These are phyloP conservation scores for Rosa rugosa DNA, from an alignment of 306 rosid genomes.

Conservation along the genomic window DNA sequence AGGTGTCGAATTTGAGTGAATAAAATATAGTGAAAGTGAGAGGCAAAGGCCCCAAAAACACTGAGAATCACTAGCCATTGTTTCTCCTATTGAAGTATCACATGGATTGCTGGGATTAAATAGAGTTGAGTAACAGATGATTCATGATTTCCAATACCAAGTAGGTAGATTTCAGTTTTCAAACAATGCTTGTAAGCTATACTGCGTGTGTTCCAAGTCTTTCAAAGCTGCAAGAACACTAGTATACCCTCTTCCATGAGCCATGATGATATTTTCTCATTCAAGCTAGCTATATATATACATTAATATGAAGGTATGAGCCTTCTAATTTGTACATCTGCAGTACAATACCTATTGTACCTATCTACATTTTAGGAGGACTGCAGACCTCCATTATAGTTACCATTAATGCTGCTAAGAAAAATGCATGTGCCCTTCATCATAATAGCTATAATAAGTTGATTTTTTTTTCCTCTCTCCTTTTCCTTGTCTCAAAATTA, in stretches of 20 bases:
- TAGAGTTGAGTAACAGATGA: conserved; percentile 22
- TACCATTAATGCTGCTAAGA: conserved; percentile 18
- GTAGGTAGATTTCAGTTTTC: conserved; percentile 14
- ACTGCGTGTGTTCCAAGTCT: conserved; percentile 34
- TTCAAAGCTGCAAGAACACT: conserved; percentile 37
- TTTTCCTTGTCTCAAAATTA: conserved; percentile 1
- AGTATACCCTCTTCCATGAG: conserved; percentile 20
- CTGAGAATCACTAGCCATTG: conserved; percentile 25
- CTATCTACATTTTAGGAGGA: conserved; percentile 9
- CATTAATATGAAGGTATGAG: conserved; percentile 8
- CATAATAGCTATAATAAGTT: conserved; percentile 15
- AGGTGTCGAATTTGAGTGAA: conserved; percentile 32
- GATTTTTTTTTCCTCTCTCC: not conserved
- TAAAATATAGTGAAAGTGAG: conserved; percentile 32
- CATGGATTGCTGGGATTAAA: conserved; percentile 28
- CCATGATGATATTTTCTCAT: conserved; percentile 41
- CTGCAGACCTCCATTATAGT: conserved; percentile 25
- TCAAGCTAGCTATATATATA: conserved; percentile 26
- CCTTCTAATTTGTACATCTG: not conserved
- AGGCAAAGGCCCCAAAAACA: conserved; percentile 33
- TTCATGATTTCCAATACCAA: conserved; percentile 17
- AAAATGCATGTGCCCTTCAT: conserved; percentile 40
- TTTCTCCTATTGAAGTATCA: conserved; percentile 27
- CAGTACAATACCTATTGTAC: not conserved
- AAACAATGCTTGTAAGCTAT: conserved; percentile 12